phyloP scores from a whole-genome alignment of 768 basidiomycete species.

The Kwoniella sp. region DNA sequence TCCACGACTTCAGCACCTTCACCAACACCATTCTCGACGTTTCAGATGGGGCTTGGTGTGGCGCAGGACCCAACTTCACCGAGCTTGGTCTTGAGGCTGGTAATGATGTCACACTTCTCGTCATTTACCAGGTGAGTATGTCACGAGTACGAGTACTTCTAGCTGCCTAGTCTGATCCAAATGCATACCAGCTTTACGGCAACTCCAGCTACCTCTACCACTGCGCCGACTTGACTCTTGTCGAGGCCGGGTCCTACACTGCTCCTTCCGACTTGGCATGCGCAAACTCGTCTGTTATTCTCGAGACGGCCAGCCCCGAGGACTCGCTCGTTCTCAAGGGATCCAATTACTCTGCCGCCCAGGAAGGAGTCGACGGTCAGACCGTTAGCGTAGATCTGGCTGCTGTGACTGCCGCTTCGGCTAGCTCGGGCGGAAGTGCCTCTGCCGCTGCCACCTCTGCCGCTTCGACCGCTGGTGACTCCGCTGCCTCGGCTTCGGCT shows the following conservation, averaged over 20 bases:
- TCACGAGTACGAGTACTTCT: too few species aligned
- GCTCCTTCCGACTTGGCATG: slow-evolving; percentile 28
- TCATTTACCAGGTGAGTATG: slow-evolving; percentile 31
- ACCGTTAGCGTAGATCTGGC: slow-evolving; percentile 10
- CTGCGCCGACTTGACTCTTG: slow-evolving; percentile 42
- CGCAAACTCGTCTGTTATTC: slow-evolving; percentile 31
- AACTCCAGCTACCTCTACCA: slow-evolving; percentile 27
- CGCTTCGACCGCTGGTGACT: slow-evolving; percentile 25
- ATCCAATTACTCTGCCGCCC: slow-evolving; percentile 13
- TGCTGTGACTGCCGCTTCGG: slow-evolving; percentile 7
- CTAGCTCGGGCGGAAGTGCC: background rate
- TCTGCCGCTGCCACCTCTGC: slow-evolving; percentile 6
- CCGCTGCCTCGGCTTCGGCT: slow-evolving; percentile 30
- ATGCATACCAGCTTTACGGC: slow-evolving; percentile 27
- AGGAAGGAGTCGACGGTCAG: slow-evolving; percentile 7
- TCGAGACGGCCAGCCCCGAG: slow-evolving; percentile 24
- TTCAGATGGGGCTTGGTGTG: slow-evolving; percentile 31
- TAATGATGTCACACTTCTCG: slow-evolving; percentile 26
- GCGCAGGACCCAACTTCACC: slow-evolving; percentile 35
- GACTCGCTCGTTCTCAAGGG: slow-evolving; percentile 20
- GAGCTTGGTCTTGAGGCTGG: slow-evolving; percentile 28
- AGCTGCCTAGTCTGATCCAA: too few species aligned
- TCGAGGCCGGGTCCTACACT: slow-evolving; percentile 24
- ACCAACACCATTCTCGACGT: slow-evolving; percentile 25
- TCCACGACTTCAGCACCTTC: slow-evolving; percentile 37